Percentiles rank a stretch among this genome's conserved stretches.
Conservation (phyloP, 345 rosid genomes). For the Gossypium australe region DNA sequence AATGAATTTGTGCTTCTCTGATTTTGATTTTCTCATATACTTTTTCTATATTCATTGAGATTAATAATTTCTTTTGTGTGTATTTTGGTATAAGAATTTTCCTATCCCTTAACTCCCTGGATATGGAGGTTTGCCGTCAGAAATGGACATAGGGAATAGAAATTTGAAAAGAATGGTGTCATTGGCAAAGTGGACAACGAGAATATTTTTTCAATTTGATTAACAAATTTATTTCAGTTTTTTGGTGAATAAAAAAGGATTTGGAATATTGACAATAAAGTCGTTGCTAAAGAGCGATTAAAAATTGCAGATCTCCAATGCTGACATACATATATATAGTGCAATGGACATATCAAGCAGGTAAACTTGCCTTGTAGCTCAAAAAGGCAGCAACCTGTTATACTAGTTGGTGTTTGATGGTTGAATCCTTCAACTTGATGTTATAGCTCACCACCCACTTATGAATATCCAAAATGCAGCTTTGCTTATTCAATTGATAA, state of each 20-base stretch:
- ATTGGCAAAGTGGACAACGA: neutral
- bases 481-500: neutral
- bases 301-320: neutral
- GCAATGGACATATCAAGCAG: conserved; percentile 7
- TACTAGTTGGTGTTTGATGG: neutral
- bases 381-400: conserved; percentile 13
- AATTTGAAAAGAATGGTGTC: neutral
- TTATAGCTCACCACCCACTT: conserved; percentile 11
- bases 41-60: neutral
- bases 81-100: neutral
- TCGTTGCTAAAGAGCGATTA: neutral
- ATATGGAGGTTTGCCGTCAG: neutral
- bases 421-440: conserved; percentile 6
- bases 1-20: neutral
- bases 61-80: neutral
- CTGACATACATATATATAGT: neutral
- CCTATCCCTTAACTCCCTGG: neutral
- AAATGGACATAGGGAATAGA: neutral
- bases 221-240: neutral
- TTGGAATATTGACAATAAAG: neutral
- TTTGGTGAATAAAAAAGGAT: neutral
- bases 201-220: neutral
- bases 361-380: conserved; percentile 14
- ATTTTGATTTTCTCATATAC: neutral
- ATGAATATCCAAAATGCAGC: neutral